These are phyloP conservation scores for Chrysanthemum lavandulifolium DNA, from an alignment of 129 eudicot genomes.

Conservation along the genomic window DNA sequence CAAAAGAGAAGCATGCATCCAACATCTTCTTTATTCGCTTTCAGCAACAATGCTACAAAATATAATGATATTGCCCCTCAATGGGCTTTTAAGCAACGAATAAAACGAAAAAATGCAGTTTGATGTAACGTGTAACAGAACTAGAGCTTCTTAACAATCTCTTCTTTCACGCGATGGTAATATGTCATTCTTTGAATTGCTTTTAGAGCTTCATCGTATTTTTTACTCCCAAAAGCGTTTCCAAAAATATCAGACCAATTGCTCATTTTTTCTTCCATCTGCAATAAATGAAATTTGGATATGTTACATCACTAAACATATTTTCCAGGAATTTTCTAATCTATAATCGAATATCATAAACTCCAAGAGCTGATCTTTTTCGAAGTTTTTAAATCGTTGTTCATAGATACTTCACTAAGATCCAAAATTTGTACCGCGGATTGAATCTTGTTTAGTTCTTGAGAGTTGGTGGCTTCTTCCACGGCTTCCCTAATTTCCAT, in stretches of 20 bases:
- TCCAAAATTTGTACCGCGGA: constrained; percentile 42
- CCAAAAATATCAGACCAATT: constrained; percentile 56
- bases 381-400: not conserved
- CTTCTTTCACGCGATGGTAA: constrained; percentile 69
- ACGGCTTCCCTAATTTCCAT: constrained; percentile 96
- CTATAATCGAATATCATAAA: not conserved
- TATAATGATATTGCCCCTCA: not conserved
- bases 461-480: constrained; percentile 68
- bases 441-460: constrained; percentile 54
- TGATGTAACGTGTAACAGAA: not conserved
- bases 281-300: constrained; percentile 18
- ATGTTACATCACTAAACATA: not conserved
- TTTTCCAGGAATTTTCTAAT: not conserved
- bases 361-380: no score
- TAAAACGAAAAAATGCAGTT: not conserved
- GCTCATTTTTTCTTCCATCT: constrained; percentile 67
- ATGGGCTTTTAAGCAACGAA: not conserved
- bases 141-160: constrained; percentile 75
- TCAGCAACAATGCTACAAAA: constrained; percentile 21
- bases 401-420: not conserved
- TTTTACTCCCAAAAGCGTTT: constrained; percentile 51
- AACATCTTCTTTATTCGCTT: constrained; percentile 19
- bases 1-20: constrained; percentile 1
- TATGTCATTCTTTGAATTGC: constrained; percentile 86
- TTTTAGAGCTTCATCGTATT: constrained; percentile 54